Evolutionary conservation across 257 asterid species (phyloP).

Genomic region (Nicotiana attenuata): DNA sequence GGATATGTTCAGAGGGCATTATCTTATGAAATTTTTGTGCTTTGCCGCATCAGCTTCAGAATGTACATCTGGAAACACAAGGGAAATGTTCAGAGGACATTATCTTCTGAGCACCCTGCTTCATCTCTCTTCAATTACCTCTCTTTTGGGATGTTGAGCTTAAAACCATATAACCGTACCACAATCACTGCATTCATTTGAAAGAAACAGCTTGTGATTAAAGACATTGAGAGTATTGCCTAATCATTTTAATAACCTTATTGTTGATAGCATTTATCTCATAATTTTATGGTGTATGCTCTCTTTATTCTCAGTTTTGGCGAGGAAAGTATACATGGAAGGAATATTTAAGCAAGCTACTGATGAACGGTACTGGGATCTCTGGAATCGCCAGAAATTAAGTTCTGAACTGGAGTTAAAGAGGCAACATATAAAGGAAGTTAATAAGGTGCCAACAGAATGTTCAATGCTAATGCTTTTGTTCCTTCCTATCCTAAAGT

Average conservation of each 20-base stretch:
- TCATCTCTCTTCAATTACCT: neutral
- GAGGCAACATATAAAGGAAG: slow-evolving; percentile 51
- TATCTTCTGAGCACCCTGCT: neutral
- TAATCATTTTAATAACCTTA: neutral
- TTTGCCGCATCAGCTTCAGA: neutral
- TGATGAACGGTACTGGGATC: slow-evolving; percentile 78
- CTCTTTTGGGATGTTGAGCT: neutral
- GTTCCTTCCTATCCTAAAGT: slow-evolving; percentile 12
- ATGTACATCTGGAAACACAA: neutral
- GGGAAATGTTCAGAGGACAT: neutral
- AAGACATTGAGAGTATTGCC: neutral
- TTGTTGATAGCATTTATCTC: neutral
- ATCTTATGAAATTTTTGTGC: neutral
- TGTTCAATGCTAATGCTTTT: slow-evolving; percentile 3
- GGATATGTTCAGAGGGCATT: neutral
- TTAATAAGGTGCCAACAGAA: slow-evolving; percentile 55
- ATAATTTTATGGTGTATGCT: slow-evolving; percentile 7
- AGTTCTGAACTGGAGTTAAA: slow-evolving; percentile 80
- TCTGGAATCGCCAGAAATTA: slow-evolving; percentile 86
- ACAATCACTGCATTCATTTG: neutral
- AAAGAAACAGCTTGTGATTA: neutral
- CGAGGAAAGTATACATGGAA: slow-evolving; percentile 72
- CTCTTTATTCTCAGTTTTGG: slow-evolving; percentile 46
- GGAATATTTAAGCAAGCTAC: slow-evolving; percentile 82
- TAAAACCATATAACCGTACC: neutral